Conservation (phyloP, 176 grass and related monocot genomes). For the Olyra latifolia region DNA sequence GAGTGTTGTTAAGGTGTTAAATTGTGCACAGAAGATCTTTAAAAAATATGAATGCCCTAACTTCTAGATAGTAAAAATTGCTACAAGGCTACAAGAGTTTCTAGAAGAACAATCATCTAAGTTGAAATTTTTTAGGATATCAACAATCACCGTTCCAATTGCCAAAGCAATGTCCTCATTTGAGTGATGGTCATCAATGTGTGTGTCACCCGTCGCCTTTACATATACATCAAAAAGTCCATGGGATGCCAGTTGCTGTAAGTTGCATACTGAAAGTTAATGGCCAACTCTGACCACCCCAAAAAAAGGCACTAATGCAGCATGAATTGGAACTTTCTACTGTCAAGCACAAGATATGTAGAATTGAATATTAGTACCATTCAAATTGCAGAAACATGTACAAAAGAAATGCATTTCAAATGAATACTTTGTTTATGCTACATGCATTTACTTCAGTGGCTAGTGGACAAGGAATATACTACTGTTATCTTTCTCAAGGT, state of each 20-base stretch:
- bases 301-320: neutral
- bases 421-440: neutral
- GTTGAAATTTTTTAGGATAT: neutral
- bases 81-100: neutral
- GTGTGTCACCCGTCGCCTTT: slow-evolving; percentile 83
- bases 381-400: neutral
- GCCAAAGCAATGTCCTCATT: slow-evolving; percentile 98
- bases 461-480: too few relatives aligned
- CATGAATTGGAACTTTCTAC: slow-evolving; percentile 18
- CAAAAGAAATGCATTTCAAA: slow-evolving; percentile 1
- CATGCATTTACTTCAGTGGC: neutral
- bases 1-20: neutral
- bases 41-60: neutral
- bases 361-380: neutral
- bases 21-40: neutral
- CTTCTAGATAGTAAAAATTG: neutral
- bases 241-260: slow-evolving; percentile 94
- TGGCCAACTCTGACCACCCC: slow-evolving; percentile 6
- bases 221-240: slow-evolving; percentile 86
- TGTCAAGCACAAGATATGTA: neutral
- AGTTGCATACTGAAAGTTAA: slow-evolving; percentile 30
- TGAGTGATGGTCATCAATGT: slow-evolving; percentile 99
- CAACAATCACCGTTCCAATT: slow-evolving; percentile 79
- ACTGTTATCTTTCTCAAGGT: too few relatives aligned
- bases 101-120: neutral